A percentile compares a stretch with the other conserved stretches of the same genome.
Evolutionary conservation across 257 asterid genomes (phyloP).

Genomic region (Ophiorrhiza pumila): DNA sequence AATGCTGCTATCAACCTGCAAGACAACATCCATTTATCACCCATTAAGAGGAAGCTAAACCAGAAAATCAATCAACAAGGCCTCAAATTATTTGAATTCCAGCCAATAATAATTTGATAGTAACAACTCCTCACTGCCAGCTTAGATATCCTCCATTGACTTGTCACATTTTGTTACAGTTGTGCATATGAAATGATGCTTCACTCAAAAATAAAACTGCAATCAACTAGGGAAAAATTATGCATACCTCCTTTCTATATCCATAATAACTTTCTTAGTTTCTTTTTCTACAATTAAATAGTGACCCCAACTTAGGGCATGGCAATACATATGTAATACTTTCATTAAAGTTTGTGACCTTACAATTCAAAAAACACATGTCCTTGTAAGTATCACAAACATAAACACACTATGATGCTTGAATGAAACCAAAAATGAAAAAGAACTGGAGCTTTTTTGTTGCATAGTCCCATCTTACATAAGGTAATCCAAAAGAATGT

Average conservation of each 20-base stretch:
- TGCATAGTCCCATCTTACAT: background rate
- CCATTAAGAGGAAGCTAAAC: constrained; percentile 5
- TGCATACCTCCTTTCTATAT: background rate
- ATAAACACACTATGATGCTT: background rate
- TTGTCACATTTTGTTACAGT: background rate
- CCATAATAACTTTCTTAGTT: background rate
- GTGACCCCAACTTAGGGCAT: background rate
- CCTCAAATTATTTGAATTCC: background rate
- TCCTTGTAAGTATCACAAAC: background rate
- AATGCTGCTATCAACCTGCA: constrained; percentile 83
- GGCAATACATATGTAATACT: background rate
- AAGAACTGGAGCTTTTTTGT: background rate
- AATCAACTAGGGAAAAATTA: background rate
- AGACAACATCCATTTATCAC: constrained; percentile 11
- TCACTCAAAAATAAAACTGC: background rate
- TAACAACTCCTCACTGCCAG: background rate
- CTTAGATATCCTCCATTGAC: background rate
- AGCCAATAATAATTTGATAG: background rate
- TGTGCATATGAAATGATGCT: background rate
- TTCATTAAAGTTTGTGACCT: background rate
- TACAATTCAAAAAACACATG: background rate
- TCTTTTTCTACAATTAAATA: background rate
- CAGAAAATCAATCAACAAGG: constrained; percentile 6
- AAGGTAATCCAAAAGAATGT: background rate
- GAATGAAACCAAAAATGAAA: background rate